Percentiles rank a stretch among this genome's conserved stretches.
phyloP scores from a whole-genome alignment of 2,329 filamentous ascomycete genomes.

The Arthrinium puccinioides region DNA sequence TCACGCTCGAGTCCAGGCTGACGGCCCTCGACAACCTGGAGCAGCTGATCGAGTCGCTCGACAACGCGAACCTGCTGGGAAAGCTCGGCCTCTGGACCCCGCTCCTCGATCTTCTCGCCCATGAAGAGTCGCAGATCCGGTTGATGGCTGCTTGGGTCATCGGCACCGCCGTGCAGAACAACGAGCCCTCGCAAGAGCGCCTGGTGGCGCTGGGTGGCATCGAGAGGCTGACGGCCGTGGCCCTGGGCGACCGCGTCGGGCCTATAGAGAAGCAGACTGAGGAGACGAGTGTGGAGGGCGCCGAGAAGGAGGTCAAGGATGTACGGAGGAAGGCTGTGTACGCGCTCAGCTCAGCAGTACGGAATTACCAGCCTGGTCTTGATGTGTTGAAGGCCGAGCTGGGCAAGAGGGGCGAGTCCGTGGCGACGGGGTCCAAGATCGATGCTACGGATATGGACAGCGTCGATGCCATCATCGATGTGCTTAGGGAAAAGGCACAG shows the following conservation, averaged over 20 bases:
- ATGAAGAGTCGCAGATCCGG: conserved; percentile 64
- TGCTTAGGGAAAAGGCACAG: conserved; percentile 49
- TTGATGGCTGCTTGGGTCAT: conserved; percentile 91
- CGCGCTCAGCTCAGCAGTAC: conserved; percentile 75
- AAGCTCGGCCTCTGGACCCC: conserved; percentile 75
- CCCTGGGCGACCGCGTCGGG: conserved; percentile 22
- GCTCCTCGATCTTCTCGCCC: conserved; percentile 61
- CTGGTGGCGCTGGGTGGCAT: conserved; percentile 58
- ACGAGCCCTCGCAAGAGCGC: conserved; percentile 74
- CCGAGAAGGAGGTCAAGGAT: conserved; percentile 47
- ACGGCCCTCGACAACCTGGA: conserved; percentile 93
- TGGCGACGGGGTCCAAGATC: conserved; percentile 48
- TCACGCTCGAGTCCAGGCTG: conserved; percentile 68
- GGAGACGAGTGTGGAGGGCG: conserved; percentile 4
- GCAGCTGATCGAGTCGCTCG: conserved; percentile 82
- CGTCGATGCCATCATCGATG: conserved; percentile 67
- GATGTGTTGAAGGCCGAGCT: conserved; percentile 60
- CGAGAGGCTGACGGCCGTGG: conserved; percentile 59
- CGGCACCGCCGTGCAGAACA: conserved; percentile 95
- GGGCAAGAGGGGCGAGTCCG: conserved; percentile 47
- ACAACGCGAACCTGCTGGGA: conserved; percentile 94
- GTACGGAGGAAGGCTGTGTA: conserved; percentile 84
- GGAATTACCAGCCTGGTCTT: conserved; percentile 85
- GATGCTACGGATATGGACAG: conserved; percentile 84
- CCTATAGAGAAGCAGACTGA: conserved; percentile 7